Conservation (phyloP, 2,329 filamentous ascomycete species). For the Colletotrichum falcatum region DNA sequence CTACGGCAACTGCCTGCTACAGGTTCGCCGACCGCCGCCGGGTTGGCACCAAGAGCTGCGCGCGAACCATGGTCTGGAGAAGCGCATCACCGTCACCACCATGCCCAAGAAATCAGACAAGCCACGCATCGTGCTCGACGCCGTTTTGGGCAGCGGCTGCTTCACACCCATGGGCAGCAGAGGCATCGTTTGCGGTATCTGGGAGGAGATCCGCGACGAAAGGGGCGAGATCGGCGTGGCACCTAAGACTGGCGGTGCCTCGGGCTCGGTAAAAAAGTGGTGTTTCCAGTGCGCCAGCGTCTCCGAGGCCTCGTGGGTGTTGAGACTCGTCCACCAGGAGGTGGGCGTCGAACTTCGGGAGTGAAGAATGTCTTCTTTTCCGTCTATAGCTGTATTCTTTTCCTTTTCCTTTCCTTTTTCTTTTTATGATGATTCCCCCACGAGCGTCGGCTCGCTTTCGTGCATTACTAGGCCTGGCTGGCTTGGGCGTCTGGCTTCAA, state of each 20-base stretch:
- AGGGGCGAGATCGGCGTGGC: slow-evolving; percentile 66
- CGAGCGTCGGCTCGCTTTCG: slow-evolving; percentile 25
- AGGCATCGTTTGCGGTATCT: slow-evolving; percentile 90
- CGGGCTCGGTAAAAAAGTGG: slow-evolving; percentile 71
- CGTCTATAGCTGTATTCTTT: not conserved
- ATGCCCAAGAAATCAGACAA: slow-evolving; percentile 72
- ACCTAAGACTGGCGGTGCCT: slow-evolving; percentile 63
- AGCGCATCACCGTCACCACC: slow-evolving; percentile 83
- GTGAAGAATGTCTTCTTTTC: slow-evolving; percentile 41
- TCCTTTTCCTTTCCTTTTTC: not conserved
- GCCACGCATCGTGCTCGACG: slow-evolving; percentile 79
- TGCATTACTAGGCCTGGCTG: slow-evolving; percentile 20
- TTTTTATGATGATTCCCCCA: slow-evolving; percentile 36
- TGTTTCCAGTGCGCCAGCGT: slow-evolving; percentile 70
- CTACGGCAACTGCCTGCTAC: slow-evolving; percentile 85
- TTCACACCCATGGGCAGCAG: slow-evolving; percentile 87
- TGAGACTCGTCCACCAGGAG: slow-evolving; percentile 68
- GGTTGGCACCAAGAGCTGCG: slow-evolving; percentile 69
- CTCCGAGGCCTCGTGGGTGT: slow-evolving; percentile 66
- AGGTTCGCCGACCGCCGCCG: slow-evolving; percentile 80
- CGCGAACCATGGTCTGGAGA: slow-evolving; percentile 77
- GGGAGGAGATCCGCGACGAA: slow-evolving; percentile 79
- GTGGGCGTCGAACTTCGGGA: slow-evolving; percentile 63
- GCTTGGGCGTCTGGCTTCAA: slow-evolving; percentile 24
- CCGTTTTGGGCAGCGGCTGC: slow-evolving; percentile 84